phyloP scores from a whole-genome alignment of 345 rosid species.

The Euphorbia lathyris region DNA sequence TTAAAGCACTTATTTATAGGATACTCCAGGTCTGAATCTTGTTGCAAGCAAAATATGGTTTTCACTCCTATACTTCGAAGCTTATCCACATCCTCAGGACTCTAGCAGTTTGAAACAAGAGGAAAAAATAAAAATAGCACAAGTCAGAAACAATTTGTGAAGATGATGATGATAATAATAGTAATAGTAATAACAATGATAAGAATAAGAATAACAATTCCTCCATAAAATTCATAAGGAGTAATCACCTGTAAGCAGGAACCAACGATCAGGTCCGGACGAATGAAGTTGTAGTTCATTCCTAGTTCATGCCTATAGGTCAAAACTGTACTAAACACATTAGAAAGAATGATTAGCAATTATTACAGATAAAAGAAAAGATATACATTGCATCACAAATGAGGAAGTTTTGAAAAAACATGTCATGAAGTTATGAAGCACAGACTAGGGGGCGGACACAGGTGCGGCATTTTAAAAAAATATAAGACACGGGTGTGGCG shows the following conservation, averaged over 20 bases:
- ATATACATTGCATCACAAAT: neutral
- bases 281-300: conserved; percentile 83
- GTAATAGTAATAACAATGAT: no score
- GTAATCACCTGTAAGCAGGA: conserved; percentile 83
- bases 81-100: conserved; percentile 82
- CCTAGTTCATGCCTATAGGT: conserved; percentile 92
- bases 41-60: conserved; percentile 93
- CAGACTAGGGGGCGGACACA: no score
- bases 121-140: neutral
- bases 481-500: no score
- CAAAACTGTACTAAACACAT: conserved; percentile 58
- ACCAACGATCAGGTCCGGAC: conserved; percentile 89
- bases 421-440: neutral
- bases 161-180: no score
- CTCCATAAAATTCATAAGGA: conserved; percentile 14
- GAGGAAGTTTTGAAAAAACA: neutral
- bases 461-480: no score
- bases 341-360: conserved; percentile 22
- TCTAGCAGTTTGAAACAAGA: conserved; percentile 40
- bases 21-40: conserved; percentile 95
- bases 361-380: neutral
- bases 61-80: conserved; percentile 79
- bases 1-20: conserved; percentile 28
- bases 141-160: neutral
- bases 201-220: no score